phyloP scores from a whole-genome alignment of 2,329 filamentous ascomycete species.

The Penicillium sp. region DNA sequence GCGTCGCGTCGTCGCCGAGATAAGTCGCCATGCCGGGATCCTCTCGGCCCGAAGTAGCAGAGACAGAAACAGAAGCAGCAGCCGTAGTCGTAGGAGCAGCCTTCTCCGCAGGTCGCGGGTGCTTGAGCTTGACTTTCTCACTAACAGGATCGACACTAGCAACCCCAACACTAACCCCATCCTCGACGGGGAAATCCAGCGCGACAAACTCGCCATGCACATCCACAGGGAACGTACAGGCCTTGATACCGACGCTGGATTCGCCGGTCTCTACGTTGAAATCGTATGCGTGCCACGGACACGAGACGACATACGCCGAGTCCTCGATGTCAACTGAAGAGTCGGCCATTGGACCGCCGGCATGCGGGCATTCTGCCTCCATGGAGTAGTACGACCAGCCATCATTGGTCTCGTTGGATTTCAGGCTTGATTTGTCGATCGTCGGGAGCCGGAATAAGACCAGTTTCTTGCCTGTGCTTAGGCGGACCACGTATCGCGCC shows the following conservation, averaged over 20 bases:
- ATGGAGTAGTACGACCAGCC: conserved; percentile 50
- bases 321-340: conserved; percentile 49
- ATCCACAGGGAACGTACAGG: conserved; percentile 47
- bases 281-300: conserved; percentile 51
- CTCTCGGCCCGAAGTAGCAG: conserved; percentile 10
- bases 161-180: conserved; percentile 26
- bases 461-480: conserved; percentile 46
- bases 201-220: conserved; percentile 35
- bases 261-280: conserved; percentile 51
- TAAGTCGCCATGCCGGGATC: conserved; percentile 24
- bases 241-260: conserved; percentile 48
- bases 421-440: conserved; percentile 34
- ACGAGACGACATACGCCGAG: conserved; percentile 48
- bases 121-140: conserved; percentile 47
- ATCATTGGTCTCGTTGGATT: conserved; percentile 34
- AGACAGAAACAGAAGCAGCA: not conserved
- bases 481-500: conserved; percentile 43
- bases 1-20: conserved; percentile 41
- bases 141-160: conserved; percentile 43
- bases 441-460: conserved; percentile 47
- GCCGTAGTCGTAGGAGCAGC: conserved; percentile 1
- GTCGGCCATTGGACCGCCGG: conserved; percentile 47
- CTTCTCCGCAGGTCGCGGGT: conserved; percentile 21
- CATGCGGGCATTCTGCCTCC: conserved; percentile 50
- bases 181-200: conserved; percentile 32